Evolutionary conservation across 1,284 basidiomycete species (phyloP).

Genomic region (Leucoagaricus sp.): DNA sequence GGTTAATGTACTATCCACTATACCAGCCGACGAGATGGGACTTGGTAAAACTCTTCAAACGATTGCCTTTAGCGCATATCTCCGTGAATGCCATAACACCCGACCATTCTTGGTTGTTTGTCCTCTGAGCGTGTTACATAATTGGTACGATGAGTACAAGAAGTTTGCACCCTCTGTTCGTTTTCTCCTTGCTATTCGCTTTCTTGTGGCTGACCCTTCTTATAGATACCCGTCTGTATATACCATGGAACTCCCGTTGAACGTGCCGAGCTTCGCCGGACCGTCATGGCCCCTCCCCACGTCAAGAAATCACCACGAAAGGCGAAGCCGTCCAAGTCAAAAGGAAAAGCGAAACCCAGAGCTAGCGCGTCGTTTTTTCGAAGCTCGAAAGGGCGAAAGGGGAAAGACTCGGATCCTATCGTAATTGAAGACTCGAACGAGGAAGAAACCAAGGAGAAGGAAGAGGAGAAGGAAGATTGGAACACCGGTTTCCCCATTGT

Average conservation of each 20-base stretch:
- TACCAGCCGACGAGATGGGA: constrained; percentile 91
- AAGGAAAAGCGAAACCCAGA: constrained; percentile 20
- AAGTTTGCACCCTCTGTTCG: constrained; percentile 77
- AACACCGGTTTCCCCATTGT: constrained; percentile 70
- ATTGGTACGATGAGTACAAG: constrained; percentile 88
- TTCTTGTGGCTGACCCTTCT: constrained; percentile 9
- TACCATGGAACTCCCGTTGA: constrained; percentile 87
- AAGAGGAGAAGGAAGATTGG: constrained; percentile 20
- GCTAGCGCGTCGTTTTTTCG: constrained; percentile 13
- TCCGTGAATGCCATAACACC: constrained; percentile 75
- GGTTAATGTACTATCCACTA: constrained; percentile 13
- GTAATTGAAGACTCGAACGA: constrained; percentile 15
- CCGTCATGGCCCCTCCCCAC: constrained; percentile 44
- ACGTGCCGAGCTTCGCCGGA: constrained; percentile 73
- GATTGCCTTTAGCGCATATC: constrained; percentile 89
- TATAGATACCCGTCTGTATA: constrained; percentile 81
- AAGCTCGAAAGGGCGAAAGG: constrained; percentile 16
- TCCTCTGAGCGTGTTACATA: constrained; percentile 89
- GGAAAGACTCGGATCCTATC: constrained; percentile 15
- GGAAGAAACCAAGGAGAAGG: constrained; percentile 18
- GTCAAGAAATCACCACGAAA: constrained; percentile 13
- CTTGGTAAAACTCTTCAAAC: constrained; percentile 94
- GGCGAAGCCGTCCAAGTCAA: constrained; percentile 19
- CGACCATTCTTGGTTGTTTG: constrained; percentile 90
- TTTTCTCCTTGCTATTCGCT: neutral